Base-by-base conservation (phyloP, 306 rosid species). In the Prunus kanzakura region DNA sequence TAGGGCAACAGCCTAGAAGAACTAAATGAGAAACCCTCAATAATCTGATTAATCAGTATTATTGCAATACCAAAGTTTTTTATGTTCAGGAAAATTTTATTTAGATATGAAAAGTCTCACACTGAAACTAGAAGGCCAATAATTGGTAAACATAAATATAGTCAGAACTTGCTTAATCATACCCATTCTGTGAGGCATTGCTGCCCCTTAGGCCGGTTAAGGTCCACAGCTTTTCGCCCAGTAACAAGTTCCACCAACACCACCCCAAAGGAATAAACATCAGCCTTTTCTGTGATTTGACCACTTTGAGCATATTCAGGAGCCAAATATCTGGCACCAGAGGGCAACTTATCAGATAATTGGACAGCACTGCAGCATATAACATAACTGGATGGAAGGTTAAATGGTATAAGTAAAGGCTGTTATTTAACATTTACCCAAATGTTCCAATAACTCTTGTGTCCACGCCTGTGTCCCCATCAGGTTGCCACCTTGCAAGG, bases 151-250 rank as follows among this genome's bases (percentile, higher is more conserved):
- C 51, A 3, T 2, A 55, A 18, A 38, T 12, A 11, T 15, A 25
- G 15, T 1, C 8, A 22, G 8, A 58, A 32, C 73, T 79, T 55
- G 29, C 55, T 61, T 54, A 16, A 77, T 67, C 90, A 57, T 82
- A 96, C 99, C 99, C 99, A 96, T 74, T 96, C 99, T 64, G 99
- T 79, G 75, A 96, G 99, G 83, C 98, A 96, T 60, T 96, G 99
- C 79, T 96, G 99, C 60, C 99, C 99, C 85, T 89, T 96, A 0
- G 99, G 98, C 64, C 97, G 69, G 73, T 80, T 87, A 45, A 96
- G 97, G 84, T 96, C 99, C 64, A 96, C 99, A 43, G 99, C 99
- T 88, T 96, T 96, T 80, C 99, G 76, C 41, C 99, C 98, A 0
- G 98, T 96, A 29, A 96, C 90, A 50, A 95, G 98, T 86, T 96